Percentiles rank a stretch among this genome's conserved stretches.
Evolutionary conservation across 1,139 yeast species (phyloP).

Genomic region (Geotrichum citri-aurantii): DNA sequence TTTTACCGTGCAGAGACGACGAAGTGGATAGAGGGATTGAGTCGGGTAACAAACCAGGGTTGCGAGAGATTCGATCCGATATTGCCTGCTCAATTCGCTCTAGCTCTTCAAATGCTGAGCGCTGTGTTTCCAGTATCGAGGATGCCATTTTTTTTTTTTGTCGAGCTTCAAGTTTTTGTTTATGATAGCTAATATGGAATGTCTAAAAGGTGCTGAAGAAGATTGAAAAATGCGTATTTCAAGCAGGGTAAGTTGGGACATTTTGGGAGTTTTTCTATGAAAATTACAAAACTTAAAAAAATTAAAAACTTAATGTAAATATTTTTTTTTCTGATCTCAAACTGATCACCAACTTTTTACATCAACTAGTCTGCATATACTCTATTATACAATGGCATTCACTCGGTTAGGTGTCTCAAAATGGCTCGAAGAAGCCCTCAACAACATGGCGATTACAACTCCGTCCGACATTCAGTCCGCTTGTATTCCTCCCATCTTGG

Average conservation of each 20-base stretch:
- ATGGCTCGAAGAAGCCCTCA: slow-evolving; percentile 80
- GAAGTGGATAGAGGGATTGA: slow-evolving; percentile 22
- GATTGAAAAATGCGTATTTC: background rate
- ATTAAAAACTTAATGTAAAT: background rate
- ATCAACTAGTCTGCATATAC: background rate
- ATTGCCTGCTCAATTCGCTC: slow-evolving; percentile 54
- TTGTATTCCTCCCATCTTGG: slow-evolving; percentile 80
- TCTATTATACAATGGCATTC: slow-evolving; percentile 38
- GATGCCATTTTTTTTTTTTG: slow-evolving; percentile 13
- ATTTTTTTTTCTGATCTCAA: background rate
- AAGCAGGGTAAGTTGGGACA: slow-evolving; percentile 12
- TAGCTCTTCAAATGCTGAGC: slow-evolving; percentile 46
- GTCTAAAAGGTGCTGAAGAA: background rate
- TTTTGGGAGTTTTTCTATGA: background rate
- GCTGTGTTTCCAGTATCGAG: slow-evolving; percentile 35
- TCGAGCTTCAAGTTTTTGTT: background rate
- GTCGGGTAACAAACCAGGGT: slow-evolving; percentile 44
- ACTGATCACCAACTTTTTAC: background rate
- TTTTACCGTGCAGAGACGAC: slow-evolving; percentile 32
- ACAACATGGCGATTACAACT: slow-evolving; percentile 69
- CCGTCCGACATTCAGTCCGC: slow-evolving; percentile 87
- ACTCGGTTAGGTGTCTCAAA: slow-evolving; percentile 67
- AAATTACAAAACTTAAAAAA: slow-evolving; percentile 1
- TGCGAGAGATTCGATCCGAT: slow-evolving; percentile 44
- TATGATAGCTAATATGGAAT: background rate